Evolutionary conservation across 73 alveolate genomes (phyloP).

Genomic region (Paramecium pentaurelia): DNA sequence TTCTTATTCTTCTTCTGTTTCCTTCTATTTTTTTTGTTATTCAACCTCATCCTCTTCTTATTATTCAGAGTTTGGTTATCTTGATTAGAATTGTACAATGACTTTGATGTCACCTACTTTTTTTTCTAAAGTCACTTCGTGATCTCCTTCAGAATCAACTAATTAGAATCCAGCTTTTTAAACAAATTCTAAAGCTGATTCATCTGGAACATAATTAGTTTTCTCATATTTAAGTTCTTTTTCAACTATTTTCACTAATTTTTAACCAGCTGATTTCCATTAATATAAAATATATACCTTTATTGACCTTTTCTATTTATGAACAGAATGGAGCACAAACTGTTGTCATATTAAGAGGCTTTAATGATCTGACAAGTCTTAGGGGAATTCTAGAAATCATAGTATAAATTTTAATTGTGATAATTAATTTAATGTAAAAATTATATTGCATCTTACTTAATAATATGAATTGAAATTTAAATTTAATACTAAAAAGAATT

Average conservation of each 20-base stretch:
- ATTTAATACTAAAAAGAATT: neutral
- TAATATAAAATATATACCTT: neutral
- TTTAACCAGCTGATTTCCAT: neutral
- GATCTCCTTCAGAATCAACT: slow-evolving; percentile 20
- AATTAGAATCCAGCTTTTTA: slow-evolving; percentile 23
- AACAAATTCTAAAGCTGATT: slow-evolving; percentile 39
- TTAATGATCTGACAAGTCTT: slow-evolving; percentile 9
- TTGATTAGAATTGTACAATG: slow-evolving; percentile 35
- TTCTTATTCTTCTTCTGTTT: neutral
- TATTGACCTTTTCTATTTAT: neutral
- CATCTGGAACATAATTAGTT: slow-evolving; percentile 44
- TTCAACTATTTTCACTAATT: slow-evolving; percentile 44
- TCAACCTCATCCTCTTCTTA: neutral
- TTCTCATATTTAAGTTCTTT: slow-evolving; percentile 54
- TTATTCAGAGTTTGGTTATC: slow-evolving; percentile 45
- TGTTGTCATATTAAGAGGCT: neutral
- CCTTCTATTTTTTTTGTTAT: neutral
- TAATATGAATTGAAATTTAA: neutral
- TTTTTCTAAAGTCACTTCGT: slow-evolving; percentile 9
- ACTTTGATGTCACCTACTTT: slow-evolving; percentile 40
- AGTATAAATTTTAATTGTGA: neutral
- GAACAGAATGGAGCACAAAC: neutral
- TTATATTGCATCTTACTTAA: neutral
- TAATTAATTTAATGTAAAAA: neutral
- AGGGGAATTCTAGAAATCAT: slow-evolving; percentile 21